Evolutionary conservation across 305 asterid species (phyloP).

Genomic region (Rubia tinctorum): DNA sequence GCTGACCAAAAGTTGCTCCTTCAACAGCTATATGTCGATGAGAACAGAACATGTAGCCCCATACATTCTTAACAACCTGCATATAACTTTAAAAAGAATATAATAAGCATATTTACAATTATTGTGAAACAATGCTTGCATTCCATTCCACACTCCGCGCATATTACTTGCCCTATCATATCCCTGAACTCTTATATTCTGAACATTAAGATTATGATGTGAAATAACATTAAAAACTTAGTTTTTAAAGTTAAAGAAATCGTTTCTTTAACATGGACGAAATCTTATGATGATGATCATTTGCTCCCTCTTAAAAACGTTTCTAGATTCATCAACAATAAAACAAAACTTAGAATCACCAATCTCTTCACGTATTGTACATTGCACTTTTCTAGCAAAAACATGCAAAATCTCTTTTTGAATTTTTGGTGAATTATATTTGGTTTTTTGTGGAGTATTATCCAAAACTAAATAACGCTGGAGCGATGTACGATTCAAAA

Average conservation of each 20-base stretch:
- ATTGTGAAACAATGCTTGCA: neutral
- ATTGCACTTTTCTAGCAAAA: no score
- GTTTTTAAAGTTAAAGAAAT: neutral
- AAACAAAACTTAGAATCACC: neutral
- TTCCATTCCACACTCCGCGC: neutral
- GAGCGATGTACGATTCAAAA: no score
- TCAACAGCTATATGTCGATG: neutral
- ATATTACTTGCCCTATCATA: slow-evolving; percentile 10
- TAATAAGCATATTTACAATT: slow-evolving; percentile 3
- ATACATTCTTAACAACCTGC: neutral
- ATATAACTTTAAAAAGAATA: neutral
- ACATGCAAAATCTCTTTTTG: no score
- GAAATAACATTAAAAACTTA: neutral
- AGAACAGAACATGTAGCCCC: neutral
- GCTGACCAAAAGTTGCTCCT: neutral
- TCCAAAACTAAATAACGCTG: no score
- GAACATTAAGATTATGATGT: neutral
- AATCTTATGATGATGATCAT: neutral
- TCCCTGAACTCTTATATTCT: neutral
- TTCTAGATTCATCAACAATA: no score
- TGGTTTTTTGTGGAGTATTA: no score
- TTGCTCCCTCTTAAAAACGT: neutral
- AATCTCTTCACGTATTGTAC: no score
- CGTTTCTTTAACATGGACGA: neutral
- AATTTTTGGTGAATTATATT: no score